Evolutionary conservation across 371 early-diverging fungal genomes (phyloP).

Genomic region (Mucor irregularis): DNA sequence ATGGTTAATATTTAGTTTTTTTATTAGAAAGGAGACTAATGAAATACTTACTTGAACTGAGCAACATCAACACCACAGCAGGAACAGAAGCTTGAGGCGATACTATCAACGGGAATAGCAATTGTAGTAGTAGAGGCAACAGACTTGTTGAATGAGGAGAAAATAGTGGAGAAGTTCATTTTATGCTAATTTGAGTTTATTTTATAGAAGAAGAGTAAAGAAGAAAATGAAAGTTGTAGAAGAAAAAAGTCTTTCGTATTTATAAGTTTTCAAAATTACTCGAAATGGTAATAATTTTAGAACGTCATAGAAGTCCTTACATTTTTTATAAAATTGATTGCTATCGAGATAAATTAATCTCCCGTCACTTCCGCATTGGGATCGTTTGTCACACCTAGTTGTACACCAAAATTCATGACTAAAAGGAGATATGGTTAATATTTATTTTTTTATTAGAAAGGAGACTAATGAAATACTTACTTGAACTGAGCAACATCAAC

Average conservation of each 20-base stretch:
- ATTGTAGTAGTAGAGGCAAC: too few relatives aligned
- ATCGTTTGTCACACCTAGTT: too few relatives aligned
- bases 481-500: conserved; percentile 24
- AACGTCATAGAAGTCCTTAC: too few relatives aligned
- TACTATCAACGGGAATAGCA: neutral
- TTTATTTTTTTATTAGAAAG: neutral
- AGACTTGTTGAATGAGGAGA: neutral
- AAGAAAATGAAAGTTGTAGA: neutral
- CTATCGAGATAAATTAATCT: too few relatives aligned
- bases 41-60: conserved; percentile 17
- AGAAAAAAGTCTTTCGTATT: too few relatives aligned
- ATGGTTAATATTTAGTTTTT: neutral
- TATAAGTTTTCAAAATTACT: too few relatives aligned
- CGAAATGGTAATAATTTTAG: too few relatives aligned
- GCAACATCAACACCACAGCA: conserved; percentile 30
- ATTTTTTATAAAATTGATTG: too few relatives aligned
- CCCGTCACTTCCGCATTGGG: too few relatives aligned
- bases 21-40: neutral
- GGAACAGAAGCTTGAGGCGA: conserved; percentile 10
- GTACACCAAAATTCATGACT: conserved; percentile 34
- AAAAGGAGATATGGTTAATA: neutral
- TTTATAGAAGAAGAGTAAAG: neutral
- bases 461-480: conserved; percentile 4
- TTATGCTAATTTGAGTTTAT: neutral
- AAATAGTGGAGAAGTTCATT: conserved; percentile 1